A percentile compares a stretch with the other conserved stretches of the same genome.
phyloP scores from a whole-genome alignment of 768 basidiomycete genomes.

The Naematelia encephala region DNA sequence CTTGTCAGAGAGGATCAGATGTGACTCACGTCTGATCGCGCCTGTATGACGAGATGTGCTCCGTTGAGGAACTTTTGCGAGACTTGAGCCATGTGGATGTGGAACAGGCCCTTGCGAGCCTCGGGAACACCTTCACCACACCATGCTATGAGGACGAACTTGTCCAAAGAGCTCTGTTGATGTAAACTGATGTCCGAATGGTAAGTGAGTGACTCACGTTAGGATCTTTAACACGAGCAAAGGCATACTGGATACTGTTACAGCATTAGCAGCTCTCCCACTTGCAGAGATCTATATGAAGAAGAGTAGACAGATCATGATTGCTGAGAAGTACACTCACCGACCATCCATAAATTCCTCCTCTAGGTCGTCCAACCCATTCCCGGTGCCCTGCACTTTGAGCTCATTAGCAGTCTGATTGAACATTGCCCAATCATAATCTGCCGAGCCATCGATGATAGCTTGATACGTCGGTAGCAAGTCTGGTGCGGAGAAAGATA shows the following conservation, averaged over 20 bases:
- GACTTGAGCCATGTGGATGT: slow-evolving; percentile 77
- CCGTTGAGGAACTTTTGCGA: slow-evolving; percentile 70
- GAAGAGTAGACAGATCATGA: background rate
- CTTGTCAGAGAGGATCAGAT: background rate
- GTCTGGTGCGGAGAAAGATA: slow-evolving; percentile 38
- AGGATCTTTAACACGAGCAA: slow-evolving; percentile 76
- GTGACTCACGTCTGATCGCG: slow-evolving; percentile 33
- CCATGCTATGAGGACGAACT: slow-evolving; percentile 96
- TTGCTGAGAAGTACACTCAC: slow-evolving; percentile 54
- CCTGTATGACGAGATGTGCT: slow-evolving; percentile 53
- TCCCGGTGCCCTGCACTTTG: slow-evolving; percentile 80
- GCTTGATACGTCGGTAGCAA: slow-evolving; percentile 37
- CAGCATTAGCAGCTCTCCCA: too few species aligned
- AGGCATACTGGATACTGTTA: slow-evolving; percentile 94
- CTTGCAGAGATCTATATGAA: too few species aligned
- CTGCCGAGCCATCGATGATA: slow-evolving; percentile 30
- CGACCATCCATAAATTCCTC: slow-evolving; percentile 94
- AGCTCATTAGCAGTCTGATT: slow-evolving; percentile 79
- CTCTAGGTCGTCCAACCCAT: slow-evolving; percentile 79
- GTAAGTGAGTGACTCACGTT: slow-evolving; percentile 58
- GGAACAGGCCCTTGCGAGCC: slow-evolving; percentile 85
- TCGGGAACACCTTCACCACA: slow-evolving; percentile 95
- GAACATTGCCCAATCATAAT: slow-evolving; percentile 46
- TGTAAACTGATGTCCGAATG: background rate
- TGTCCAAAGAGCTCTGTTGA: slow-evolving; percentile 69